These are phyloP conservation scores for Hymenotorrendiella dingleyae DNA, from an alignment of 2,329 filamentous ascomycete species.

Conservation along the genomic window DNA sequence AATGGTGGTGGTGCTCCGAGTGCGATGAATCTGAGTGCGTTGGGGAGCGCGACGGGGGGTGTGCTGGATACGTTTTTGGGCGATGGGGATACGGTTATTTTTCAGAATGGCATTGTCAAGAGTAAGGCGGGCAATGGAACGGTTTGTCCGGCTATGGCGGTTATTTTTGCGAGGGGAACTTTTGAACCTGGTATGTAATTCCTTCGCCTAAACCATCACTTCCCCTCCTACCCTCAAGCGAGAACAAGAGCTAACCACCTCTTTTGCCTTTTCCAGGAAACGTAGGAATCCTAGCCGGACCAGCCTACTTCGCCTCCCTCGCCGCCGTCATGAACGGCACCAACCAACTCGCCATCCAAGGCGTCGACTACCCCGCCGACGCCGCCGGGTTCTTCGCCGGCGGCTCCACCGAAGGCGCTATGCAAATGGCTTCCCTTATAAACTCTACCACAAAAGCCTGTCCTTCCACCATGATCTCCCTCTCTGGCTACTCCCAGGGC, in stretches of 20 bases:
- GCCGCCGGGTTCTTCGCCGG: slow-evolving; percentile 40
- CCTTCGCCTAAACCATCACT: too few relatives aligned
- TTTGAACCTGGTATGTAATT: slow-evolving; percentile 19
- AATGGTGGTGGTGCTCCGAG: too few relatives aligned
- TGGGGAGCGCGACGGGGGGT: background rate
- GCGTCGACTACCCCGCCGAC: slow-evolving; percentile 46
- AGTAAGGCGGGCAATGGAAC: slow-evolving; percentile 12
- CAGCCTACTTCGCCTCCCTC: slow-evolving; percentile 24
- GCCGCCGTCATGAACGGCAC: slow-evolving; percentile 34
- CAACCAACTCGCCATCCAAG: slow-evolving; percentile 44
- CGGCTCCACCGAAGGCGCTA: slow-evolving; percentile 39
- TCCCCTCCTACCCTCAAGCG: too few relatives aligned
- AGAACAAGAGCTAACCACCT: too few relatives aligned
- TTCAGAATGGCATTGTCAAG: slow-evolving; percentile 15
- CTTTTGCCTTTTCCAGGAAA: too few relatives aligned
- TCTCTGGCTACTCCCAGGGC: slow-evolving; percentile 27
- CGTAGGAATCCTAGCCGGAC: slow-evolving; percentile 24
- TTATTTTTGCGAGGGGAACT: slow-evolving; percentile 25
- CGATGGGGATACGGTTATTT: slow-evolving; percentile 10
- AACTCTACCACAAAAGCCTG: slow-evolving; percentile 17
- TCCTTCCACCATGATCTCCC: slow-evolving; percentile 18
- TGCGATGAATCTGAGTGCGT: too few relatives aligned
- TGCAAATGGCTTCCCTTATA: slow-evolving; percentile 32
- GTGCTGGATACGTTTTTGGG: slow-evolving; percentile 11
- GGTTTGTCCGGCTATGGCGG: slow-evolving; percentile 23